Evolutionary conservation across 2,329 filamentous ascomycete species (phyloP).

Genomic region (Nothophoma quercina): DNA sequence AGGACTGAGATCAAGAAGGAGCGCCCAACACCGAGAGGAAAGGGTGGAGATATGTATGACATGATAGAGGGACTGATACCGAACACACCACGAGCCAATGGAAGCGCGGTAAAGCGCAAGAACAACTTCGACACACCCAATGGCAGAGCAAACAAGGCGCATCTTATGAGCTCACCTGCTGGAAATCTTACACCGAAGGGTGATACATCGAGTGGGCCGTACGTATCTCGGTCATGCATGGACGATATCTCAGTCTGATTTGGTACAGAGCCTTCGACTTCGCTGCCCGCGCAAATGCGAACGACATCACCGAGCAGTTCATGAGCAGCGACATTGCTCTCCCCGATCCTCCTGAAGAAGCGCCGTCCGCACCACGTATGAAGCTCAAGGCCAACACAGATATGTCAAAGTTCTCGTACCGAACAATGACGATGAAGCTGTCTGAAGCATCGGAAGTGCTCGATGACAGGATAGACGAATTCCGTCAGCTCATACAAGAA

Average conservation of each 20-base stretch:
- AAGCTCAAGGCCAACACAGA: constrained; percentile 87
- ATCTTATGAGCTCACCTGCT: constrained; percentile 60
- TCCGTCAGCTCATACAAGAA: constrained; percentile 75
- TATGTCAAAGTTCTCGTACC: constrained; percentile 88
- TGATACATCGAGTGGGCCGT: constrained; percentile 52
- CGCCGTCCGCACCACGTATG: constrained; percentile 78
- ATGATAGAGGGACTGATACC: constrained; percentile 67
- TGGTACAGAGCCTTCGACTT: constrained; percentile 68
- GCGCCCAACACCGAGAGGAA: constrained; percentile 65
- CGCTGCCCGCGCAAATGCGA: constrained; percentile 77
- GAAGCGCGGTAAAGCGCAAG: constrained; percentile 62
- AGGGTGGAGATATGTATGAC: constrained; percentile 75
- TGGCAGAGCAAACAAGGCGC: constrained; percentile 51
- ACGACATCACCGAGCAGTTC: constrained; percentile 77
- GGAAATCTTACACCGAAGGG: constrained; percentile 42
- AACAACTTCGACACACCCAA: constrained; percentile 60
- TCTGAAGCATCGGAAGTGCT: constrained; percentile 91
- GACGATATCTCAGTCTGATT: constrained; percentile 13
- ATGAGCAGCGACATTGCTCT: constrained; percentile 77
- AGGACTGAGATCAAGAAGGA: constrained; percentile 68
- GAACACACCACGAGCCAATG: constrained; percentile 53
- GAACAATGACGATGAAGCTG: constrained; percentile 92
- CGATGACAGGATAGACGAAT: constrained; percentile 94
- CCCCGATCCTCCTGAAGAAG: constrained; percentile 73
- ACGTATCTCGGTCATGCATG: too few species aligned